Conservation (phyloP, 768 basidiomycete species). For the Agrocybe chaxingu region DNA sequence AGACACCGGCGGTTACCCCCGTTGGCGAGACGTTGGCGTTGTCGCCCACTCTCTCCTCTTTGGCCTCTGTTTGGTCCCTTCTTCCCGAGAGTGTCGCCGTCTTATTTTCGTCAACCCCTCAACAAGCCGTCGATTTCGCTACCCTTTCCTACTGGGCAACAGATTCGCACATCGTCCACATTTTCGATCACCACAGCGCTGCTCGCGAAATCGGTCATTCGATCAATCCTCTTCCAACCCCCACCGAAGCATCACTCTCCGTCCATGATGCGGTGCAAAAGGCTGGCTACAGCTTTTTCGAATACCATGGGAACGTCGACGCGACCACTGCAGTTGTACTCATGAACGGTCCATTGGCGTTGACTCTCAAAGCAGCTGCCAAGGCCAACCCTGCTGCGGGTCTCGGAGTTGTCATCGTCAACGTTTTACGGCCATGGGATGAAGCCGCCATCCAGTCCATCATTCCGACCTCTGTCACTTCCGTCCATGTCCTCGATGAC, state of each 20-base stretch:
- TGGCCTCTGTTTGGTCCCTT: slow-evolving; percentile 56
- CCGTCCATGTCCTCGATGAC: slow-evolving; percentile 77
- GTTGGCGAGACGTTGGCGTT: slow-evolving; percentile 65
- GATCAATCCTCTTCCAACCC: slow-evolving; percentile 34
- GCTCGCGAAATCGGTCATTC: slow-evolving; percentile 72
- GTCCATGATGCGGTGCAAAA: slow-evolving; percentile 49
- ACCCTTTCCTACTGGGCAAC: slow-evolving; percentile 69
- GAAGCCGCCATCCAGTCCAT: slow-evolving; percentile 55
- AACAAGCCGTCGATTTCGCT: slow-evolving; percentile 79
- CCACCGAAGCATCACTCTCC: slow-evolving; percentile 23
- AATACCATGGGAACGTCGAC: slow-evolving; percentile 63
- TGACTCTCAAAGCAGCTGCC: slow-evolving; percentile 53
- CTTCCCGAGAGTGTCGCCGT: slow-evolving; percentile 68
- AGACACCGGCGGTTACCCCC: slow-evolving; percentile 75
- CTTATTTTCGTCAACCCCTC: slow-evolving; percentile 79
- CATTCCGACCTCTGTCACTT: slow-evolving; percentile 56
- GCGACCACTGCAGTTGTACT: slow-evolving; percentile 69
- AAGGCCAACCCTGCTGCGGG: slow-evolving; percentile 31
- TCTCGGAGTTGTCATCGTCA: slow-evolving; percentile 67
- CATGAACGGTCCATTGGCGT: slow-evolving; percentile 76
- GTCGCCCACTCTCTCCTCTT: slow-evolving; percentile 71
- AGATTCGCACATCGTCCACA: slow-evolving; percentile 72
- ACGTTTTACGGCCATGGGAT: slow-evolving; percentile 84
- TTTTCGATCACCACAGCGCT: slow-evolving; percentile 85
- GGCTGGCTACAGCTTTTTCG: slow-evolving; percentile 73